Evolutionary conservation across 441 rosid species (phyloP).

Genomic region (Croton laevigatus): DNA sequence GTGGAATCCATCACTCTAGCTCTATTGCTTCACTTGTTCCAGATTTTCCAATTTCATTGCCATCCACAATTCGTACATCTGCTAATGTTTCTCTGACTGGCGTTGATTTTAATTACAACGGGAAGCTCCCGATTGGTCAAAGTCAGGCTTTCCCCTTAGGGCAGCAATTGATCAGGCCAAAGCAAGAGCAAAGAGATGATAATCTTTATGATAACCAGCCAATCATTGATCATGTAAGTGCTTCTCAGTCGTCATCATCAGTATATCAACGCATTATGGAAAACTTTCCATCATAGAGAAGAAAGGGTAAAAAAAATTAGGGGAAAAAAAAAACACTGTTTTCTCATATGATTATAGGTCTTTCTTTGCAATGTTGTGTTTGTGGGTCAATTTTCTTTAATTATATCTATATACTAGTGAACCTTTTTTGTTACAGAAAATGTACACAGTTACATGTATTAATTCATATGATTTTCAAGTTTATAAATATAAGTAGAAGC

Average conservation of each 20-base stretch:
- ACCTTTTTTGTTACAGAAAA: slow-evolving; percentile 7
- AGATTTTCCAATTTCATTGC: slow-evolving; percentile 43
- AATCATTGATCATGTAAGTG: slow-evolving; percentile 33
- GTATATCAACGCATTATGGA: slow-evolving; percentile 32
- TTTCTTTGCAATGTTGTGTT: neutral
- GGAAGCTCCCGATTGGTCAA: slow-evolving; percentile 23
- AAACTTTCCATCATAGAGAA: slow-evolving; percentile 33
- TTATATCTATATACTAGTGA: slow-evolving; percentile 6
- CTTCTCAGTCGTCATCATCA: slow-evolving; percentile 28
- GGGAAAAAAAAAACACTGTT: neutral
- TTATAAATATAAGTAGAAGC: neutral
- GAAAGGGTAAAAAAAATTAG: neutral
- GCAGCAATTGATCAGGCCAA: slow-evolving; percentile 39
- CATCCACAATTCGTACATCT: slow-evolving; percentile 32
- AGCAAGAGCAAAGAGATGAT: slow-evolving; percentile 49
- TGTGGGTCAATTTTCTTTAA: neutral
- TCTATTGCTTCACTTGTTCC: slow-evolving; percentile 36
- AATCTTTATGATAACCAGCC: slow-evolving; percentile 30
- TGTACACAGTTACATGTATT: slow-evolving; percentile 8
- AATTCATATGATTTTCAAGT: slow-evolving; percentile 6
- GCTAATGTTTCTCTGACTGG: slow-evolving; percentile 32
- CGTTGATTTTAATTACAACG: slow-evolving; percentile 26
- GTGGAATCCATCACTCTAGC: slow-evolving; percentile 33
- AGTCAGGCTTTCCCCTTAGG: slow-evolving; percentile 31
- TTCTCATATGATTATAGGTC: neutral